Conservation (phyloP, 2,329 filamentous ascomycete genomes). For the Stemphylium vesicarium region DNA sequence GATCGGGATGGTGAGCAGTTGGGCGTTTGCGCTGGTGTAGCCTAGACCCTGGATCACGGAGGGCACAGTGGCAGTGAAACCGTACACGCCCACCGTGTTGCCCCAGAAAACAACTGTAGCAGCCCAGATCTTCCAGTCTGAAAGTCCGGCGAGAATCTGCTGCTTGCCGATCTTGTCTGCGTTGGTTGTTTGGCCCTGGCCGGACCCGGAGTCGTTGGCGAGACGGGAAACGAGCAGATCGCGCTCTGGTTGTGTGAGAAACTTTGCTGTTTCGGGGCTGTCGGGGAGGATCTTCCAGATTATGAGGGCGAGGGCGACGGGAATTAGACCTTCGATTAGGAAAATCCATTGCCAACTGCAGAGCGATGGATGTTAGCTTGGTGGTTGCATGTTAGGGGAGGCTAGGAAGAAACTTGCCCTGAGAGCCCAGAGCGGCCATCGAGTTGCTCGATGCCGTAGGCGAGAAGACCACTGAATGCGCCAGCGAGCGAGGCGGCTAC, state of each 20-base stretch:
- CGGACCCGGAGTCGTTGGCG: conserved; percentile 52
- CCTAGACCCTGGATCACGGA: conserved; percentile 52
- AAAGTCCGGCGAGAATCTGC: conserved; percentile 58
- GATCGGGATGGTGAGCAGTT: conserved; percentile 52
- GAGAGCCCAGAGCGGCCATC: conserved; percentile 34
- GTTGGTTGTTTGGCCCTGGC: conserved; percentile 55
- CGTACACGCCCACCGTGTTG: conserved; percentile 47
- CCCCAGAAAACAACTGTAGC: conserved; percentile 49
- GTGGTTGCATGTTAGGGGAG: too few relatives aligned
- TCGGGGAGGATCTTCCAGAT: conserved; percentile 63
- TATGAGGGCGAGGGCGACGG: conserved; percentile 49
- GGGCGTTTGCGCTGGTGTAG: conserved; percentile 50
- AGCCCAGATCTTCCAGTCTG: conserved; percentile 47
- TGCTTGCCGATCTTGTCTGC: conserved; percentile 57
- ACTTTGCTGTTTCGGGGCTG: conserved; percentile 51
- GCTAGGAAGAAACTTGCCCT: conserved; percentile 12
- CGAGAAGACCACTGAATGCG: conserved; percentile 46
- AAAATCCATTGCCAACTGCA: conserved; percentile 37
- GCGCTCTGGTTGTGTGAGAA: conserved; percentile 43
- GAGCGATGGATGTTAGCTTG: too few relatives aligned
- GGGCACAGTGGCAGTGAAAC: conserved; percentile 47
- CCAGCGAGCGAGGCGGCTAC: conserved; percentile 42
- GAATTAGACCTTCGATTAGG: conserved; percentile 38
- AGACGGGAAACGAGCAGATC: conserved; percentile 42
- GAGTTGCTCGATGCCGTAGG: conserved; percentile 42